Evolutionary conservation across 371 early-diverging fungal species (phyloP).

Genomic region (Mucor plumbeus): DNA sequence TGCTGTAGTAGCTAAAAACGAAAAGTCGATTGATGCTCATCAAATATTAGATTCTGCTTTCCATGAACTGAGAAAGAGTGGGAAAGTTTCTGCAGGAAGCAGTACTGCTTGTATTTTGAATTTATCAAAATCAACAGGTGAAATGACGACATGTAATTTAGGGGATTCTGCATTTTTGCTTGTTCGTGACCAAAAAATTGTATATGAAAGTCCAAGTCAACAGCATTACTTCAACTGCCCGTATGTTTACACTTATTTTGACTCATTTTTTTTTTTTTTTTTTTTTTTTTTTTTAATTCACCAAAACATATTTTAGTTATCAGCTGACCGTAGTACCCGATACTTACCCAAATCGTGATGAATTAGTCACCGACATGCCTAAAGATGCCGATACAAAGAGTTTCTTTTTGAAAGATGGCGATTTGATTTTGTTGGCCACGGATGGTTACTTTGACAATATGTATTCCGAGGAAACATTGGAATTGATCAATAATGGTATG

Average conservation of each 20-base stretch:
- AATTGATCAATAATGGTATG: slow-evolving; percentile 53
- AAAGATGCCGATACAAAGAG: slow-evolving; percentile 65
- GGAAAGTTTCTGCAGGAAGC: slow-evolving; percentile 70
- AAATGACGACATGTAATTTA: slow-evolving; percentile 65
- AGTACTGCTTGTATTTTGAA: slow-evolving; percentile 73
- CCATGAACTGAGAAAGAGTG: slow-evolving; percentile 56
- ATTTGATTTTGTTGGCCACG: slow-evolving; percentile 70
- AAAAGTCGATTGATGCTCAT: slow-evolving; percentile 57
- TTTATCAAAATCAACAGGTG: slow-evolving; percentile 66
- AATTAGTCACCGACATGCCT: slow-evolving; percentile 65
- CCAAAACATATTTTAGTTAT: slow-evolving; percentile 39
- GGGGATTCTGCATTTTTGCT: slow-evolving; percentile 72
- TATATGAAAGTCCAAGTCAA: slow-evolving; percentile 70
- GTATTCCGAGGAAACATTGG: slow-evolving; percentile 64
- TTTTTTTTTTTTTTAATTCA: too few relatives aligned
- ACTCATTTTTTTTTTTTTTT: slow-evolving; percentile 1
- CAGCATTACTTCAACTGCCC: slow-evolving; percentile 79
- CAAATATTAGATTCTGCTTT: slow-evolving; percentile 67
- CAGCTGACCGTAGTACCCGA: slow-evolving; percentile 71
- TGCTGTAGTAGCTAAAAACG: slow-evolving; percentile 59
- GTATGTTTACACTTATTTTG: slow-evolving; percentile 31
- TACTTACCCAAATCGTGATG: slow-evolving; percentile 58
- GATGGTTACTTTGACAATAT: slow-evolving; percentile 79
- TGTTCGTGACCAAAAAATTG: slow-evolving; percentile 62
- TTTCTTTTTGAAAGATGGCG: slow-evolving; percentile 68